phyloP scores from a whole-genome alignment of 2,329 filamentous ascomycete species.

The Emmonsiellopsis sp. region DNA sequence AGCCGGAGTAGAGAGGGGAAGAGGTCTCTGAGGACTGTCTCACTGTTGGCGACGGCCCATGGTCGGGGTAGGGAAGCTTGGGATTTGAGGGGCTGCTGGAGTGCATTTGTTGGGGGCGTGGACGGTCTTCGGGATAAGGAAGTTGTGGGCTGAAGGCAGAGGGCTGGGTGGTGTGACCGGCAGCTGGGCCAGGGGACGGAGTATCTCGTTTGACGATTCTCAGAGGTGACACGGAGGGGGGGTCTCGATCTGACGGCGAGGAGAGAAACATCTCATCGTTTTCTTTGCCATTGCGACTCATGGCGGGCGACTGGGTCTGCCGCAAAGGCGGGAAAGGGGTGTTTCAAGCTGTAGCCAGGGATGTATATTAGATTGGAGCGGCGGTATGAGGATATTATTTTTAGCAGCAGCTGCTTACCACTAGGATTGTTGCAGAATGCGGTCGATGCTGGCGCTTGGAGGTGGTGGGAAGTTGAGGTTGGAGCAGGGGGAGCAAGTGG shows the following conservation, averaged over 20 bases:
- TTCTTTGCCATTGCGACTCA: conserved; percentile 46
- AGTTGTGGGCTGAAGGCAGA: conserved; percentile 50
- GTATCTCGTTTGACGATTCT: conserved; percentile 74
- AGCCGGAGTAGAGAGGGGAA: conserved; percentile 20
- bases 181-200: conserved; percentile 41
- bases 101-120: conserved; percentile 27
- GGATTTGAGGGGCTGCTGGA: conserved; percentile 21
- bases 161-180: conserved; percentile 39
- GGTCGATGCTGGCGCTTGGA: background rate
- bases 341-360: background rate
- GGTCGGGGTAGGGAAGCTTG: conserved; percentile 26
- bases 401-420: background rate
- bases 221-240: conserved; percentile 72
- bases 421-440: background rate
- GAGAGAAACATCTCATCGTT: conserved; percentile 75
- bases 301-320: conserved; percentile 14
- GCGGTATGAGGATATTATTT: background rate
- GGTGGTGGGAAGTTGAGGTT: background rate
- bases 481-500: background rate
- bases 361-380: background rate
- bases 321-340: conserved; percentile 2
- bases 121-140: conserved; percentile 62
- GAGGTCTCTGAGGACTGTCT: conserved; percentile 12
- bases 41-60: conserved; percentile 16
- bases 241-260: conserved; percentile 45